phyloP scores from a whole-genome alignment of 305 asterid genomes.

The Coffea humblotiana region DNA sequence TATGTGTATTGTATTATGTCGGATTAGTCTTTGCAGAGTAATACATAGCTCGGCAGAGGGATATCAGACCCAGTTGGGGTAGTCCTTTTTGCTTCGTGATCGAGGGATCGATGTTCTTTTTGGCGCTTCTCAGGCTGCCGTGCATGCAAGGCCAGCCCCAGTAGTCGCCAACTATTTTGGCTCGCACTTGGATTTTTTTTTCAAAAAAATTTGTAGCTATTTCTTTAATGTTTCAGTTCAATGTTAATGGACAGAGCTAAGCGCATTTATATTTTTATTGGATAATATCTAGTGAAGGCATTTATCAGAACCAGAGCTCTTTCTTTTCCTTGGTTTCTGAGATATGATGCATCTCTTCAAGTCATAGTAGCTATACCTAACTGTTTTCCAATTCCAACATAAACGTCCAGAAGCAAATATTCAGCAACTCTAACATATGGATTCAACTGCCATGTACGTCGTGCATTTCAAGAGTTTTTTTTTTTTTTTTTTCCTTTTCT shows the following conservation, averaged over 20 bases:
- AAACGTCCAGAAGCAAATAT: neutral
- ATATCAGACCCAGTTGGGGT: neutral
- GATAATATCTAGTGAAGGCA: neutral
- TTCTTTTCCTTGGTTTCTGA: neutral
- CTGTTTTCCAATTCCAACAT: neutral
- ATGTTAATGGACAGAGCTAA: neutral
- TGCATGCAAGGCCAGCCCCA: neutral
- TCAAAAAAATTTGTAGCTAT: neutral
- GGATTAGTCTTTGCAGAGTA: constrained; percentile 8
- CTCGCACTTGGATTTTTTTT: neutral
- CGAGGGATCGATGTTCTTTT: neutral
- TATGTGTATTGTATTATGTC: neutral
- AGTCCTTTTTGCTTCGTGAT: neutral
- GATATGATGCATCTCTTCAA: neutral
- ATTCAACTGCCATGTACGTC: no score
- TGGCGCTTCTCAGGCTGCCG: neutral
- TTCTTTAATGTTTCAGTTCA: neutral
- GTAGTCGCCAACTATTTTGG: neutral
- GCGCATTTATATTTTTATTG: neutral
- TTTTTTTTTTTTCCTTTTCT: no score
- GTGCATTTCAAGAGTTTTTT: no score
- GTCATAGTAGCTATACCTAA: neutral
- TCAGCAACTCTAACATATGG: neutral
- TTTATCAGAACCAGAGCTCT: neutral
- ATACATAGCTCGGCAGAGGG: neutral